Evolutionary conservation across 441 rosid species (phyloP).

Genomic region (Adansonia grandidieri): DNA sequence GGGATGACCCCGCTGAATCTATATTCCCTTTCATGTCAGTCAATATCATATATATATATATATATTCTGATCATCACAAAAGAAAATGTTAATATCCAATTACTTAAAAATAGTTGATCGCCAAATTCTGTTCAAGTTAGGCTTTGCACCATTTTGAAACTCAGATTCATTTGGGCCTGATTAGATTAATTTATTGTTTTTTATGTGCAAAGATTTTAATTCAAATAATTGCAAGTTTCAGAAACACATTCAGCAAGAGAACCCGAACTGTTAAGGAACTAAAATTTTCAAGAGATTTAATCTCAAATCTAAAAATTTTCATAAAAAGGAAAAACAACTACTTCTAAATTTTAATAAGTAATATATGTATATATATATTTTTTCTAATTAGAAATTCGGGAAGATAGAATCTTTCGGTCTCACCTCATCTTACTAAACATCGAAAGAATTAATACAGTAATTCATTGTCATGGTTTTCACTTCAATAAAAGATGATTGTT

Average conservation of each 20-base stretch:
- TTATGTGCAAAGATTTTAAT: not conserved
- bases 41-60: not conserved
- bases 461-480: too few relatives aligned
- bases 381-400: too few relatives aligned
- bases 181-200: not conserved
- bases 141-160: not conserved
- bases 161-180: not conserved
- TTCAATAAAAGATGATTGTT: too few relatives aligned
- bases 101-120: not conserved
- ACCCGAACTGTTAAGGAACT: not conserved
- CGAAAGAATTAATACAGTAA: too few relatives aligned
- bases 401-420: too few relatives aligned
- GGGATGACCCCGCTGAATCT: conserved; percentile 1
- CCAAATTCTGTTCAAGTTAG: not conserved
- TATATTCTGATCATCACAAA: not conserved
- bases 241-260: not conserved
- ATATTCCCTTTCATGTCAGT: not conserved
- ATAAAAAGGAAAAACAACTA: too few relatives aligned
- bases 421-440: too few relatives aligned
- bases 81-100: not conserved
- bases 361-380: too few relatives aligned
- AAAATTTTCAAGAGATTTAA: too few relatives aligned
- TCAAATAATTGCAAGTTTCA: not conserved
- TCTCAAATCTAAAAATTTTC: too few relatives aligned
- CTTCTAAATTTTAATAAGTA: too few relatives aligned